Evolutionary conservation across 2,329 filamentous ascomycete species (phyloP).

Genomic region (Neonectria coccinea): DNA sequence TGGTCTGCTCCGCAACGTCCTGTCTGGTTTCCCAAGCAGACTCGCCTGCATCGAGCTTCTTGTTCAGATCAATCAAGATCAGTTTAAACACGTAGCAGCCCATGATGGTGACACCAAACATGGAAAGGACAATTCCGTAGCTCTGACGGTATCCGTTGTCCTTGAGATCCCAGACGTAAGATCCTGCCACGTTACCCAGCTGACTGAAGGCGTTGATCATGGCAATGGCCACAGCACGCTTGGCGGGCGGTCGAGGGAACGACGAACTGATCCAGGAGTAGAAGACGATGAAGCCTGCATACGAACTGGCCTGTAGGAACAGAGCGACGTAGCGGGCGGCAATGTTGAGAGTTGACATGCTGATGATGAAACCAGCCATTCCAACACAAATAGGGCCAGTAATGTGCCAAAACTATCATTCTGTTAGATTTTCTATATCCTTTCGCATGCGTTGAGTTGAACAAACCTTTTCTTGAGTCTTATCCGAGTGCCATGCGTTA

Average conservation of each 20-base stretch:
- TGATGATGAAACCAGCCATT: constrained; percentile 69
- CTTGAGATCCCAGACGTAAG: constrained; percentile 71
- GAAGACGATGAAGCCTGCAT: constrained; percentile 69
- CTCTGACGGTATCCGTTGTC: constrained; percentile 72
- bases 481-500: constrained; percentile 68
- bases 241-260: constrained; percentile 69
- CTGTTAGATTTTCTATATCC: constrained; percentile 7
- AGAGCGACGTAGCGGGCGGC: constrained; percentile 70
- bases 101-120: constrained; percentile 70
- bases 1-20: constrained; percentile 56
- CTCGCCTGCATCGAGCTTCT: constrained; percentile 59
- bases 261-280: constrained; percentile 70
- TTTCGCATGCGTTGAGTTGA: neutral
- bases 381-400: constrained; percentile 64
- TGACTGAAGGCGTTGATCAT: constrained; percentile 70
- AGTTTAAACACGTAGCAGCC: constrained; percentile 63
- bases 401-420: constrained; percentile 67
- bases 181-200: constrained; percentile 70
- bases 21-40: constrained; percentile 51
- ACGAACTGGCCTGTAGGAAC: constrained; percentile 69
- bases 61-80: constrained; percentile 61
- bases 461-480: constrained; percentile 63
- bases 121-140: constrained; percentile 73
- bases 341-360: constrained; percentile 67
- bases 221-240: constrained; percentile 70